Percentiles rank a stretch among this genome's conserved stretches.
Conservation (phyloP, 306 rosid genomes). For the Arachis stenosperma region DNA sequence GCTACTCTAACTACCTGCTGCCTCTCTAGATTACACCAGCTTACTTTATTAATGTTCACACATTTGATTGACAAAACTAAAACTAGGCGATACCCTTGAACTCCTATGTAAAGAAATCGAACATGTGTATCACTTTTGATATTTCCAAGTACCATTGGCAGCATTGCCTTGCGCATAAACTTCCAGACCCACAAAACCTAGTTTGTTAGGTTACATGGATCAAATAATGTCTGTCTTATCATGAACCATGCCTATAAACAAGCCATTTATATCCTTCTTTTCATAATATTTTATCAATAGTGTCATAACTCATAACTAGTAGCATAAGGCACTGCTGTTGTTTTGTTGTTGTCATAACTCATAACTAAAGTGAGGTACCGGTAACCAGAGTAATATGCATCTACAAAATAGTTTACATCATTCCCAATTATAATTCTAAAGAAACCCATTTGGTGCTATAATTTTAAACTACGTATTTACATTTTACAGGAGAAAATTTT, state of each 20-base stretch:
- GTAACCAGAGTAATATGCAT: background rate
- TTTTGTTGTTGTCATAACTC: too few species aligned
- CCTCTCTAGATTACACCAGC: too few species aligned
- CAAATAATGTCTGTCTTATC: background rate
- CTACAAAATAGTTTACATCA: background rate
- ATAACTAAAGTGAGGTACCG: background rate
- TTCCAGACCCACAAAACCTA: background rate
- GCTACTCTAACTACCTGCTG: too few species aligned
- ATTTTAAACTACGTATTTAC: slow-evolving; percentile 18
- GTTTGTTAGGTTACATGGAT: background rate
- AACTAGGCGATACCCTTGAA: background rate
- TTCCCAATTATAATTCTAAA: too few species aligned
- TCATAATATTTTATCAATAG: background rate
- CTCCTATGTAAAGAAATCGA: background rate
- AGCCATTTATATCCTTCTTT: background rate
- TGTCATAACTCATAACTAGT: background rate
- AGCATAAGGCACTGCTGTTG: too few species aligned
- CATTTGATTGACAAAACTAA: background rate
- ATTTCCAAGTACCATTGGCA: background rate
- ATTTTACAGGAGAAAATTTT: background rate
- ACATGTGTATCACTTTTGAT: background rate
- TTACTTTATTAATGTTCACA: background rate
- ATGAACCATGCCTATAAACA: background rate
- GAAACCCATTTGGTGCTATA: background rate
- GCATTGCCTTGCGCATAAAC: background rate